These are phyloP conservation scores for Tetracladium marchalianum DNA, from an alignment of 495 filamentous ascomycete genomes.

Conservation along the genomic window DNA sequence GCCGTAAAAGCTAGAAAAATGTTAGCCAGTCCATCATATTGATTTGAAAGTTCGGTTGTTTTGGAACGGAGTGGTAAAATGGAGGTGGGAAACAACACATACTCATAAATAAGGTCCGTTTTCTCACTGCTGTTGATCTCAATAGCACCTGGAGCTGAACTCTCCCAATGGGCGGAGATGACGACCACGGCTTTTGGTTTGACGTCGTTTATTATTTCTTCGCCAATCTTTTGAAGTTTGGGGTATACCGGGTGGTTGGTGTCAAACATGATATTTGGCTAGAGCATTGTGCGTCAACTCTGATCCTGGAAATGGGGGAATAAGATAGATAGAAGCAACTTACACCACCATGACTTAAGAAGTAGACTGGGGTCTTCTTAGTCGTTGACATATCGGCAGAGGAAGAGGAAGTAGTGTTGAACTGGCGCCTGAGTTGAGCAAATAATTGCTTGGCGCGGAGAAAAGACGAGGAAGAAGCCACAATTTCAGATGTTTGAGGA, in stretches of 20 bases:
- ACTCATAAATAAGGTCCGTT: constrained; percentile 77
- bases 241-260: constrained; percentile 62
- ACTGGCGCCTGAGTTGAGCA: background rate
- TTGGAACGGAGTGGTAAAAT: background rate
- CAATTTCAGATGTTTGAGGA: background rate
- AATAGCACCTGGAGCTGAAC: constrained; percentile 37
- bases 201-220: constrained; percentile 70
- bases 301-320: background rate
- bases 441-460: constrained; percentile 5
- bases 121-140: constrained; percentile 63
- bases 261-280: constrained; percentile 71
- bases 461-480: constrained; percentile 4
- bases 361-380: constrained; percentile 54
- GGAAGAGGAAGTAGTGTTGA: background rate
- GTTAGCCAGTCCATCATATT: background rate
- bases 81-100: constrained; percentile 18
- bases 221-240: constrained; percentile 58
- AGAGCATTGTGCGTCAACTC: constrained; percentile 6
- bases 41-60: constrained; percentile 3
- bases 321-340: constrained; percentile 21
- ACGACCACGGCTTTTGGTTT: constrained; percentile 77
- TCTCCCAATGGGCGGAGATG: constrained; percentile 84
- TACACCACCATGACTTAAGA: constrained; percentile 70
- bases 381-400: background rate
- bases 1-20: constrained; percentile 53